Evolutionary conservation across 441 rosid genomes (phyloP).

Genomic region (Geranium incanum): DNA sequence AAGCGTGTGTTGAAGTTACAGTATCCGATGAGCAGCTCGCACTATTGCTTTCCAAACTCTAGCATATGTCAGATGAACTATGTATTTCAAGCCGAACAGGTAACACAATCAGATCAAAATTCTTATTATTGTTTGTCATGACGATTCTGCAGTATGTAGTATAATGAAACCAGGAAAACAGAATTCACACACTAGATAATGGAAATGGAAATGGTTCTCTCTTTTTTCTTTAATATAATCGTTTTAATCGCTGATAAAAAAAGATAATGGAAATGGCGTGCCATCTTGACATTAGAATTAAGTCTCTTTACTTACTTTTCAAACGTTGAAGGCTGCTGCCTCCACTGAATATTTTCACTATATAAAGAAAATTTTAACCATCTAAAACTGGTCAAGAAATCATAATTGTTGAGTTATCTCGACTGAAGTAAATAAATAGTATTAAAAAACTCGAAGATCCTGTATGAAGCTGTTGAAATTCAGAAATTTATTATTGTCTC

Average conservation of each 20-base stretch:
- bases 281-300: neutral
- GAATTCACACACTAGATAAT: neutral
- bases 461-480: neutral
- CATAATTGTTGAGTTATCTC: neutral
- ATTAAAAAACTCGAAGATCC: neutral
- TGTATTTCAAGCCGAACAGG: neutral
- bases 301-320: neutral
- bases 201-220: neutral
- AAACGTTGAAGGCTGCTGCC: neutral
- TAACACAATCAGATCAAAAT: neutral
- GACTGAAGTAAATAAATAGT: neutral
- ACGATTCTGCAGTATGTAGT: too few relatives aligned
- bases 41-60: conserved; percentile 47
- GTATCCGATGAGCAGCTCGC: conserved; percentile 70
- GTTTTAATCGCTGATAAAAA: too few relatives aligned
- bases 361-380: too few relatives aligned
- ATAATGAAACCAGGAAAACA: neutral
- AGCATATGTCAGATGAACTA: conserved; percentile 6
- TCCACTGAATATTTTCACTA: too few relatives aligned
- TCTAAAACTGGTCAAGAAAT: neutral
- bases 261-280: neutral
- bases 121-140: neutral
- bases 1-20: conserved; percentile 39
- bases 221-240: too few relatives aligned
- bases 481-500: neutral